A percentile compares a stretch with the other conserved stretches of the same genome.
Conservation (phyloP, 441 rosid species). For the Omphalea diandra region DNA sequence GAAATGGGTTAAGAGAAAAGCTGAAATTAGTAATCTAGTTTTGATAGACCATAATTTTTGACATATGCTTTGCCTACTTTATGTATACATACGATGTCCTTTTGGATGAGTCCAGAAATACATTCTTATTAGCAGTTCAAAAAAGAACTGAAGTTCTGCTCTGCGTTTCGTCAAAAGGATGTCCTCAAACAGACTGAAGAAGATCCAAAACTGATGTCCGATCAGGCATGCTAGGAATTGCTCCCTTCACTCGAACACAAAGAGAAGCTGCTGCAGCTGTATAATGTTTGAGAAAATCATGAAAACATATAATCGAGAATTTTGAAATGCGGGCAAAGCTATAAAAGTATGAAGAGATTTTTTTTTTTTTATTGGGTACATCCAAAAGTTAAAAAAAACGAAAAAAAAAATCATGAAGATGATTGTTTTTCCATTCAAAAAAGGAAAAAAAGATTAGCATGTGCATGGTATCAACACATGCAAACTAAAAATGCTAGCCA, state of each 20-base stretch:
- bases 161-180: background rate
- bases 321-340: background rate
- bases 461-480: slow-evolving; percentile 11
- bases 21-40: too few relatives aligned
- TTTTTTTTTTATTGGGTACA: too few relatives aligned
- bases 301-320: background rate
- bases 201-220: slow-evolving; percentile 62
- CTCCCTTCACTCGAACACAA: slow-evolving; percentile 93
- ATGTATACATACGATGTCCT: background rate
- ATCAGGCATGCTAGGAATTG: slow-evolving; percentile 90
- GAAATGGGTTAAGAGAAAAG: too few relatives aligned
- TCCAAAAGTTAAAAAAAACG: background rate
- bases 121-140: background rate
- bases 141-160: background rate
- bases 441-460: too few relatives aligned
- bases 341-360: background rate
- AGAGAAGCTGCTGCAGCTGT: slow-evolving; percentile 97
- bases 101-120: background rate
- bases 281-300: slow-evolving; percentile 3
- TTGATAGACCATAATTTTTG: too few relatives aligned
- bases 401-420: background rate
- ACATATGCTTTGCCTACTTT: too few relatives aligned
- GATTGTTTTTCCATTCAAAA: too few relatives aligned
- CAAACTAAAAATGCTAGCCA: background rate
- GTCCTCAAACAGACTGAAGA: slow-evolving; percentile 37